These are phyloP conservation scores for Colletotrichum noveboracense DNA, from an alignment of 2,329 filamentous ascomycete species.

Conservation along the genomic window DNA sequence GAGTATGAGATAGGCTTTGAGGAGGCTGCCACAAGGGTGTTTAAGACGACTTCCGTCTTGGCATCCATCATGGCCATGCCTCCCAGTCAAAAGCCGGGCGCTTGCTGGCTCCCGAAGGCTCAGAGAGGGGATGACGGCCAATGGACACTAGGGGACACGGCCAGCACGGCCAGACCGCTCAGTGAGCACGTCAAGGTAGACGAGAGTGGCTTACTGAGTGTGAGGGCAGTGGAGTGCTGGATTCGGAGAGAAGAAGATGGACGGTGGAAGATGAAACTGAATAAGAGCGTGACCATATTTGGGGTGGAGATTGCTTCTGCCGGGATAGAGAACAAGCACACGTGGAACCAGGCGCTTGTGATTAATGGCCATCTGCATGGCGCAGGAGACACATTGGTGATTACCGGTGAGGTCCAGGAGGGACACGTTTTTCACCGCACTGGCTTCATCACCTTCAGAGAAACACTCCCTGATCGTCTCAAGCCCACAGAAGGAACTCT, in stretches of 20 bases:
- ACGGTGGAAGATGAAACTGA: neutral
- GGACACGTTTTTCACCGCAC: neutral
- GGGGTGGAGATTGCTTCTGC: neutral
- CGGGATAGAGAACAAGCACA: neutral
- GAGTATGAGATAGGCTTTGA: neutral
- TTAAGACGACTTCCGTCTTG: neutral
- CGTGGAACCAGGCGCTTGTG: neutral
- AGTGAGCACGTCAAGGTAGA: neutral
- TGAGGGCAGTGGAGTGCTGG: accelerated
- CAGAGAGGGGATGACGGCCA: neutral
- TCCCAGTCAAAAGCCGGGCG: neutral
- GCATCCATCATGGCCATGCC: neutral
- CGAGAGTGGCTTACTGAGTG: accelerated
- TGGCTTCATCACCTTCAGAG: neutral
- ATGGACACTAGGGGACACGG: neutral
- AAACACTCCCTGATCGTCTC: neutral
- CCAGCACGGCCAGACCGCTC: neutral
- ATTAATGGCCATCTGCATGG: accelerated
- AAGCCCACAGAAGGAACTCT: neutral
- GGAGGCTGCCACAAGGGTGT: neutral
- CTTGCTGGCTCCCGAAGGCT: neutral
- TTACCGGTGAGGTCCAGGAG: neutral
- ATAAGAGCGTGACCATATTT: neutral
- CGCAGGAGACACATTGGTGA: neutral
- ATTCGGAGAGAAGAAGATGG: neutral